These are phyloP conservation scores for Chytridiales sp. DNA, from an alignment of 371 early-diverging fungal species.

Conservation along the genomic window DNA sequence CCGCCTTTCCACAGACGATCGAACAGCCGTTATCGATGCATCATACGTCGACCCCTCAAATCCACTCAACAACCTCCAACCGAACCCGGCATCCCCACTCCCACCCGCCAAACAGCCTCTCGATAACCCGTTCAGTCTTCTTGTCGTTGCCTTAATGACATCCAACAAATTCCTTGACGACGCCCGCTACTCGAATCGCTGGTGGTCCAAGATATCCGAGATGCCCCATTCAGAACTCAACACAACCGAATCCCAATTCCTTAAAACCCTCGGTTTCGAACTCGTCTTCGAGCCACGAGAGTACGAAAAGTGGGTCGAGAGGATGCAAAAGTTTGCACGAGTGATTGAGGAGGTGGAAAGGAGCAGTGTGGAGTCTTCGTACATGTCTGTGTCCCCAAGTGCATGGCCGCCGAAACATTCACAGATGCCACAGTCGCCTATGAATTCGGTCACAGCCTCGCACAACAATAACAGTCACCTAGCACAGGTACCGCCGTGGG, in stretches of 20 bases:
- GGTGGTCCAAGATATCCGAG: constrained; percentile 25
- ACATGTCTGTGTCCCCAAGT: constrained; percentile 1
- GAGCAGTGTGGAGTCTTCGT: neutral
- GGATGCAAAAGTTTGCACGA: constrained; percentile 22
- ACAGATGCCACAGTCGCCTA: too few species aligned
- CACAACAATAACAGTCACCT: neutral
- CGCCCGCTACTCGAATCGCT: constrained; percentile 23
- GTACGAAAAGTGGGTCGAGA: constrained; percentile 19
- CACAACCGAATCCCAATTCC: constrained; percentile 5
- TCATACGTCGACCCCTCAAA: neutral
- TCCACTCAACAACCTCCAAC: too few species aligned
- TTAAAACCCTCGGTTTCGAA: constrained; percentile 5
- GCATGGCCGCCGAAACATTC: too few species aligned
- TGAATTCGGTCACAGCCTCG: neutral
- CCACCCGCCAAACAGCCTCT: neutral
- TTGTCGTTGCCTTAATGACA: constrained; percentile 15
- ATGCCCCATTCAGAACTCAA: constrained; percentile 18
- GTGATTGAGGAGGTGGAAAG: constrained; percentile 15
- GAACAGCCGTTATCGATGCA: too few species aligned
- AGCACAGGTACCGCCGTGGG: neutral
- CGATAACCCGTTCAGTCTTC: constrained; percentile 10
- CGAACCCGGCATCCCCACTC: too few species aligned
- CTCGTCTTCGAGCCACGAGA: constrained; percentile 7
- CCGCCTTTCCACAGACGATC: too few species aligned
- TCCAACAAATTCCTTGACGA: constrained; percentile 31